Conservation (phyloP, 495 filamentous ascomycete genomes). For the Aspergillus wentii region DNA sequence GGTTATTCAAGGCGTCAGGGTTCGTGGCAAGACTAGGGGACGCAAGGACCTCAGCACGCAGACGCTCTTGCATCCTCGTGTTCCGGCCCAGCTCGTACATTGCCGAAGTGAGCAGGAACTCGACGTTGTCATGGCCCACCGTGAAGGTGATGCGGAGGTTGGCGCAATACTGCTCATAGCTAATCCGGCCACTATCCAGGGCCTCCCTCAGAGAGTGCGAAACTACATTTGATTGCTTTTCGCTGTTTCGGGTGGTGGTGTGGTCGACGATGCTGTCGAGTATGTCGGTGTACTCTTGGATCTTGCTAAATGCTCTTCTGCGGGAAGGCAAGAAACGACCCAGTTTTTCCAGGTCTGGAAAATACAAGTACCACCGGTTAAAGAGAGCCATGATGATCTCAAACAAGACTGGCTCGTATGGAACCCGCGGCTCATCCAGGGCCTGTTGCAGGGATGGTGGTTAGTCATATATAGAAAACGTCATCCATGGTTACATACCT, state of each 20-base stretch:
- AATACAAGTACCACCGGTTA: slow-evolving; percentile 35
- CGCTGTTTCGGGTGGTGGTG: slow-evolving; percentile 2
- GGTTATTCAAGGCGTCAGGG: slow-evolving; percentile 18
- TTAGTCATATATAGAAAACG: too few relatives aligned
- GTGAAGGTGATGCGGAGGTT: slow-evolving; percentile 32
- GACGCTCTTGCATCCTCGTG: slow-evolving; percentile 21
- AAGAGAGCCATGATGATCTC: slow-evolving; percentile 21
- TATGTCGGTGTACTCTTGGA: slow-evolving; percentile 25
- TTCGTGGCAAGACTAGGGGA: slow-evolving; percentile 4
- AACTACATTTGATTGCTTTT: slow-evolving; percentile 7
- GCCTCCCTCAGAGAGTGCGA: slow-evolving; percentile 21
- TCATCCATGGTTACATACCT: too few relatives aligned
- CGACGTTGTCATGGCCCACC: slow-evolving; percentile 29
- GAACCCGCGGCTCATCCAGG: slow-evolving; percentile 1
- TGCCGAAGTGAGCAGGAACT: slow-evolving; percentile 26
- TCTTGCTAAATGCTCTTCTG: slow-evolving; percentile 17
- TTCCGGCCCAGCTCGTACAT: slow-evolving; percentile 26
- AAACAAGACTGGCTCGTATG: slow-evolving; percentile 1
- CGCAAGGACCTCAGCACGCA: slow-evolving; percentile 28
- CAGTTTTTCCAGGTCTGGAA: slow-evolving; percentile 30
- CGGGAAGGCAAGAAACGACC: slow-evolving; percentile 20
- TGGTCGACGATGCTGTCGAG: slow-evolving; percentile 18
- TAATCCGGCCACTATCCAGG: slow-evolving; percentile 15
- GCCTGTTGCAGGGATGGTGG: slow-evolving; percentile 3
- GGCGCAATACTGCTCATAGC: slow-evolving; percentile 24